These are phyloP conservation scores for Linderina pennispora DNA, from an alignment of 192 early-diverging fungal species.

Conservation along the genomic window DNA sequence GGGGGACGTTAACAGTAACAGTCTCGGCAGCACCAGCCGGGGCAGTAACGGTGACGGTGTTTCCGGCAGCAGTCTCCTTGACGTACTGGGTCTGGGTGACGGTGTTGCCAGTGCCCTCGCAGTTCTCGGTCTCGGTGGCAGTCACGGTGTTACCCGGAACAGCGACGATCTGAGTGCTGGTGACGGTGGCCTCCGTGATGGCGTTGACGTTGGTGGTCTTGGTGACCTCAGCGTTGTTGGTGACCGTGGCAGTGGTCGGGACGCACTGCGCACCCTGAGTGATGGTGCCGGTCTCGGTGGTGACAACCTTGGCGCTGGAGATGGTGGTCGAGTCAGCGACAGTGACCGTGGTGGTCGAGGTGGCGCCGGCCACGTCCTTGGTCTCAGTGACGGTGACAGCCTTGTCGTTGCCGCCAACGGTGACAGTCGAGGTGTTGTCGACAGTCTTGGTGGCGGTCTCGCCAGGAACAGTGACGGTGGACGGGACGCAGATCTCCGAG, in stretches of 20 bases:
- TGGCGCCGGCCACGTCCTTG: constrained; percentile 17
- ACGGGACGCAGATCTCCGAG: background rate
- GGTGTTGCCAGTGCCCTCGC: background rate
- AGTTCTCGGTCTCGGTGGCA: background rate
- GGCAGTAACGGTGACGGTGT: background rate
- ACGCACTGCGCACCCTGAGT: background rate
- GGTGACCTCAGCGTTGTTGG: background rate
- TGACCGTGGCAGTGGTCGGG: background rate
- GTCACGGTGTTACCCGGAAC: background rate
- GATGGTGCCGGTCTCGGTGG: background rate
- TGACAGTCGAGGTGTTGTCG: constrained; percentile 1
- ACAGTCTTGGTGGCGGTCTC: background rate
- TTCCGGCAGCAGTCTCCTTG: background rate
- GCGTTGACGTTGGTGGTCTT: background rate
- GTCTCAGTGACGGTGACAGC: constrained; percentile 22
- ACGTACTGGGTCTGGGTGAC: background rate
- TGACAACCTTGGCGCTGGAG: background rate
- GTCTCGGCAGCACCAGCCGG: background rate
- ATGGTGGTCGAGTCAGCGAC: background rate
- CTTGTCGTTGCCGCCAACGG: constrained; percentile 6
- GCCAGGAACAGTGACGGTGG: background rate
- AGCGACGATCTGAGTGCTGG: constrained; percentile 1
- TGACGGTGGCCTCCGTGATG: background rate
- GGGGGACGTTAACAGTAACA: background rate
- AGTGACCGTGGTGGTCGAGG: constrained; percentile 12